phyloP scores from a whole-genome alignment of 306 rosid species.

The Styphnolobium japonicum region DNA sequence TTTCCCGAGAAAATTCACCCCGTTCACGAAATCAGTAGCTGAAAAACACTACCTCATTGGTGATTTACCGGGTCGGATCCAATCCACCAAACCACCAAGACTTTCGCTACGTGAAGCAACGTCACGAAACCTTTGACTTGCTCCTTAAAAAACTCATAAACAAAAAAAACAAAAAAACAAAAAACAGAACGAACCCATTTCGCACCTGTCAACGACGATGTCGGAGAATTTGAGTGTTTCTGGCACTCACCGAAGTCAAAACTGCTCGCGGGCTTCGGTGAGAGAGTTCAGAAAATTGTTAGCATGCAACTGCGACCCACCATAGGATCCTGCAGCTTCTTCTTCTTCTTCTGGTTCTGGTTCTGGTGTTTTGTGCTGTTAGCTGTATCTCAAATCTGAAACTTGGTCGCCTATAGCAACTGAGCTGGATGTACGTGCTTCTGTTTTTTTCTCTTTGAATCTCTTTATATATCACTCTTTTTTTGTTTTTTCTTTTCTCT shows the following conservation, averaged over 20 bases:
- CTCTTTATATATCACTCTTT: background rate
- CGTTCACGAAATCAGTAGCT: too few species aligned
- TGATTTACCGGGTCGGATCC: background rate
- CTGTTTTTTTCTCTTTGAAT: background rate
- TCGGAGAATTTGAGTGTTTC: background rate
- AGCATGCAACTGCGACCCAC: background rate
- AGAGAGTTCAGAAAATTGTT: background rate
- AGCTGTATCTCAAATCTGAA: constrained; percentile 27
- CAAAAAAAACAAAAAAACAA: background rate
- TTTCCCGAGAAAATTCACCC: constrained; percentile 13
- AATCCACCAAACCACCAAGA: background rate
- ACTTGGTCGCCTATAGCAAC: background rate
- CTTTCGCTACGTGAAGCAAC: background rate
- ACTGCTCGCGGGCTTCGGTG: background rate
- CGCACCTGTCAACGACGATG: background rate
- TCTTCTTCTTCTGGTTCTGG: background rate
- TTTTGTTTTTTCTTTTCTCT: background rate
- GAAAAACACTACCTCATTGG: constrained; percentile 1
- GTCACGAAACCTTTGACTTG: constrained; percentile 21
- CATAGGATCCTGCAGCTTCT: background rate
- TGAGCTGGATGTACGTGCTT: constrained; percentile 21
- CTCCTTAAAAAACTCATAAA: background rate
- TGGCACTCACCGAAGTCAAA: background rate
- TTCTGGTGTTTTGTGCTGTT: background rate
- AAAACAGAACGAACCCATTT: background rate